A percentile compares a stretch with the other conserved stretches of the same genome.
Conservation (phyloP, 257 asterid genomes). For the Cynanchum wilfordii region DNA sequence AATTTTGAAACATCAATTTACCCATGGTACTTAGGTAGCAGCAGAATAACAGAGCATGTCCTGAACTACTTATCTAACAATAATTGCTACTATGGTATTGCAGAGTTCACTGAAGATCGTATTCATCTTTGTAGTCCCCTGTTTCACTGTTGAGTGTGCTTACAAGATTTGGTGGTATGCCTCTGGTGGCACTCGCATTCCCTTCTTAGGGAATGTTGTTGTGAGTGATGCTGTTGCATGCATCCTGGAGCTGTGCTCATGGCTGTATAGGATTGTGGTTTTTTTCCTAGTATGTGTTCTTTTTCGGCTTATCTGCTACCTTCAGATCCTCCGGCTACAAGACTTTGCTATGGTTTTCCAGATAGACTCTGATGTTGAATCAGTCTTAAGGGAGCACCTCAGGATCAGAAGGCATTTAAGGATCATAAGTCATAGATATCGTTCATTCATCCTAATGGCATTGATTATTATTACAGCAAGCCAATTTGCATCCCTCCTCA, state of each 20-base stretch:
- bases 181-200: slow-evolving; percentile 76
- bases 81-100: slow-evolving; percentile 7
- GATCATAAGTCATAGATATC: slow-evolving; percentile 84
- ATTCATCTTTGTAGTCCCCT: slow-evolving; percentile 77
- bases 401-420: slow-evolving; percentile 77
- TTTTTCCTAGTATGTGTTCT: slow-evolving; percentile 85
- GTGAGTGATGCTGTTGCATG: slow-evolving; percentile 82
- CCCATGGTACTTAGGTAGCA: background rate
- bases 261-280: slow-evolving; percentile 84
- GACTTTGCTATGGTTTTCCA: slow-evolving; percentile 80
- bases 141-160: slow-evolving; percentile 69
- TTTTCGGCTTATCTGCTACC: slow-evolving; percentile 81
- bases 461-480: slow-evolving; percentile 69
- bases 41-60: background rate
- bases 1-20: background rate
- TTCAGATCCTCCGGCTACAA: slow-evolving; percentile 82
- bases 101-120: slow-evolving; percentile 79
- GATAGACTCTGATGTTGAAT: slow-evolving; percentile 60
- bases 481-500: slow-evolving; percentile 80
- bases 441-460: slow-evolving; percentile 63
- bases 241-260: slow-evolving; percentile 73
- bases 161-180: slow-evolving; percentile 92
- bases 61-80: background rate
- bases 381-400: slow-evolving; percentile 72
- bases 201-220: slow-evolving; percentile 69